Evolutionary conservation across 306 rosid genomes (phyloP).

Genomic region (Boehmeria nivea): DNA sequence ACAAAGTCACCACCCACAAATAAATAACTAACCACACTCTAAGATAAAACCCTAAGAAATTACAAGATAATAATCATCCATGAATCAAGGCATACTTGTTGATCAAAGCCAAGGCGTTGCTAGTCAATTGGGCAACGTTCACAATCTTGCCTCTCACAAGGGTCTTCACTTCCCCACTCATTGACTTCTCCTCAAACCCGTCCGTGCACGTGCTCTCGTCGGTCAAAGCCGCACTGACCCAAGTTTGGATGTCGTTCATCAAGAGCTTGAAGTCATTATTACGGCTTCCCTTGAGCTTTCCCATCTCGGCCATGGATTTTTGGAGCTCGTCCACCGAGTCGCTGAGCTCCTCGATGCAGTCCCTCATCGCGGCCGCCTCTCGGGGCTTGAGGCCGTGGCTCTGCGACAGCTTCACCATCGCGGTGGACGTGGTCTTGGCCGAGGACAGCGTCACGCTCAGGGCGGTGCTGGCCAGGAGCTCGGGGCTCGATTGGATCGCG

Average conservation of each 20-base stretch:
- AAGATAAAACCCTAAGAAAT: neutral
- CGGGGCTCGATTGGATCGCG: slow-evolving; percentile 43
- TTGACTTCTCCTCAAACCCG: slow-evolving; percentile 37
- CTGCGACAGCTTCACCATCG: slow-evolving; percentile 29
- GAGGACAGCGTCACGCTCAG: slow-evolving; percentile 53
- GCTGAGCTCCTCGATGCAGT: slow-evolving; percentile 61
- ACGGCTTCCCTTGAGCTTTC: slow-evolving; percentile 6
- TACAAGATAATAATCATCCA: neutral
- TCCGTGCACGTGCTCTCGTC: slow-evolving; percentile 61
- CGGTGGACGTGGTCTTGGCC: slow-evolving; percentile 31
- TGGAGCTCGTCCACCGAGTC: slow-evolving; percentile 53
- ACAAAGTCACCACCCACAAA: neutral
- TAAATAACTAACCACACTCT: neutral
- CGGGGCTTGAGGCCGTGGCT: slow-evolving; percentile 28
- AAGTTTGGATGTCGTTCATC: slow-evolving; percentile 57
- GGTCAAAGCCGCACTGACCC: slow-evolving; percentile 79
- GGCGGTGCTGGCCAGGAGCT: slow-evolving; percentile 46
- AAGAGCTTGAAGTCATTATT: slow-evolving; percentile 22
- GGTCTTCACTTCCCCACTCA: slow-evolving; percentile 33
- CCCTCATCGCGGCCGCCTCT: slow-evolving; percentile 53
- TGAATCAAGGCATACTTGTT: slow-evolving; percentile 41
- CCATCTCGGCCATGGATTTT: slow-evolving; percentile 49
- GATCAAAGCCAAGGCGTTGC: slow-evolving; percentile 75
- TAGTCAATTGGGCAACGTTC: slow-evolving; percentile 48
- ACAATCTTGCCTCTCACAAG: slow-evolving; percentile 33